phyloP scores from a whole-genome alignment of 352 stramenopile species.

The Globisporangium okanoganense region DNA sequence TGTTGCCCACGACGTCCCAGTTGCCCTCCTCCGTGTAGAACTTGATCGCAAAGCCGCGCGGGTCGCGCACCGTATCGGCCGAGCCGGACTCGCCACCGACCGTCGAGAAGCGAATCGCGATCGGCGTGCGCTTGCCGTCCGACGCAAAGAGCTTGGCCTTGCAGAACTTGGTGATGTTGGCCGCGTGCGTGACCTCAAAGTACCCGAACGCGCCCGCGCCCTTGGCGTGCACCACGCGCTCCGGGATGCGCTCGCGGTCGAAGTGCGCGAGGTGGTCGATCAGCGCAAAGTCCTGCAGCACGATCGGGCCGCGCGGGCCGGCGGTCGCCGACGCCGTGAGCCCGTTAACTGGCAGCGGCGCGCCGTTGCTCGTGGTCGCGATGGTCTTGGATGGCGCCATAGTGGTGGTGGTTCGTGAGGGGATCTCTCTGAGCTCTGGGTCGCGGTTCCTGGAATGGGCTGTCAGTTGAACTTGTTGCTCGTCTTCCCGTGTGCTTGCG shows the following conservation, averaged over 20 bases:
- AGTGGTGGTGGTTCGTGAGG: background rate
- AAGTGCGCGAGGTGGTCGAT: conserved; percentile 91
- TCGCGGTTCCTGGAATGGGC: conserved; percentile 1
- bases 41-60: conserved; percentile 90
- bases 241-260: conserved; percentile 89
- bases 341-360: conserved; percentile 54
- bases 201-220: conserved; percentile 88
- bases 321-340: conserved; percentile 74
- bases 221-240: conserved; percentile 91
- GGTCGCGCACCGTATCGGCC: conserved; percentile 85
- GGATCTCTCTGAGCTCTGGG: background rate
- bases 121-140: conserved; percentile 81
- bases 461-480: conserved; percentile 9
- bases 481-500: conserved; percentile 2
- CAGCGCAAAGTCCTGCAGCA: conserved; percentile 84
- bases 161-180: conserved; percentile 45
- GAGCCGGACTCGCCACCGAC: conserved; percentile 77
- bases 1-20: conserved; percentile 93
- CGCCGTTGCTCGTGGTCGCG: conserved; percentile 42
- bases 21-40: conserved; percentile 94
- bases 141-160: conserved; percentile 78
- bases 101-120: conserved; percentile 85
- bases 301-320: conserved; percentile 49
- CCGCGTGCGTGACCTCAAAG: conserved; percentile 82
- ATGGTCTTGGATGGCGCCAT: conserved; percentile 7